phyloP scores from a whole-genome alignment of 2,329 filamentous ascomycete genomes.

The Mollisiaceae sp. region DNA sequence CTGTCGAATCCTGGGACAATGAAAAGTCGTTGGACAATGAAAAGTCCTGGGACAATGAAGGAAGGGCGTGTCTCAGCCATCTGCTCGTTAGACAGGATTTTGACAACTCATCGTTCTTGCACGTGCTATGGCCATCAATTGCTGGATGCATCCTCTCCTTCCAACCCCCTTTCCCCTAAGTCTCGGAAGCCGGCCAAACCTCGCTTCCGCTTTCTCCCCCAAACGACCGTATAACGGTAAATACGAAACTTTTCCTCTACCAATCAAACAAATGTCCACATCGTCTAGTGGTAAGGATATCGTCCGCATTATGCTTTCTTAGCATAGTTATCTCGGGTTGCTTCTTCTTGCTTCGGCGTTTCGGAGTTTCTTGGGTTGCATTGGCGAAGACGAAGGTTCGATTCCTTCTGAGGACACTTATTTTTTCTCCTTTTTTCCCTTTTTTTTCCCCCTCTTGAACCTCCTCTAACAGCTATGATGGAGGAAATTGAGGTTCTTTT shows the following conservation, averaged over 20 bases:
- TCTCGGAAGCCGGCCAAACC: background rate
- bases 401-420: background rate
- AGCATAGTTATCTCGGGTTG: background rate
- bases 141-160: background rate
- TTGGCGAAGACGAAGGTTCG: constrained; percentile 15
- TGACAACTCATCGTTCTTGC: no score
- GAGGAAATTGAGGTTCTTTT: no score
- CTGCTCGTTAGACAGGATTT: no score
- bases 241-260: background rate
- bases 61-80: no score
- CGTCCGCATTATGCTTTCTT: background rate
- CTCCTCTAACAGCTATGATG: background rate
- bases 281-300: background rate
- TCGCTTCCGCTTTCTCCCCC: background rate
- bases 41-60: no score
- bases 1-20: no score
- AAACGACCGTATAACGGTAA: background rate
- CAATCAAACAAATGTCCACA: background rate
- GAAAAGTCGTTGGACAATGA: no score
- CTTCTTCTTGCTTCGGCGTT: background rate
- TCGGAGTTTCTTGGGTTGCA: background rate
- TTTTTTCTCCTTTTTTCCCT: background rate
- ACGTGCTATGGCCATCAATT: no score
- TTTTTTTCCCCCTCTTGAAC: background rate
- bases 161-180: background rate